These are phyloP conservation scores for Lasiosphaeris hirsuta DNA, from an alignment of 495 filamentous ascomycete genomes.

Conservation along the genomic window DNA sequence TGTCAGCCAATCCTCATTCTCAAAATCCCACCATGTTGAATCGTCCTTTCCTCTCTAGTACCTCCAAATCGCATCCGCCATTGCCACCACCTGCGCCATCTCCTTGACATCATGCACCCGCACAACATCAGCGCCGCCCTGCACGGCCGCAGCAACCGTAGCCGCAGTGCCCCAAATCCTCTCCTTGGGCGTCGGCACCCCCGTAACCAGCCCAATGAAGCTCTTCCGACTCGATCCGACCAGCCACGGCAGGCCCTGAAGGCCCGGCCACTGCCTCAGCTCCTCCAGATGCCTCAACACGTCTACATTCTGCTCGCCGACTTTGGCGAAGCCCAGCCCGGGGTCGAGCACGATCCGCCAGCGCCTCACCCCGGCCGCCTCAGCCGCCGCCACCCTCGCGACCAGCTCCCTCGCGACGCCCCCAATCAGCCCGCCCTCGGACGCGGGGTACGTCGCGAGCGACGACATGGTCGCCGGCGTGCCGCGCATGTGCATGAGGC, in stretches of 20 bases:
- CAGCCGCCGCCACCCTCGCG: conserved; percentile 67
- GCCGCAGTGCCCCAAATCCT: conserved; percentile 85
- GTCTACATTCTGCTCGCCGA: conserved; percentile 72
- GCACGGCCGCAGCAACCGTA: conserved; percentile 80
- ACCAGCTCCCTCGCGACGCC: conserved; percentile 68
- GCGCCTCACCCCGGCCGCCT: conserved; percentile 75
- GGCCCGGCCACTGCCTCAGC: conserved; percentile 58
- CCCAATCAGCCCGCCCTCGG: conserved; percentile 58
- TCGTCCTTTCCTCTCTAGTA: conserved; percentile 21
- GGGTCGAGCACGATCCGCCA: conserved; percentile 97
- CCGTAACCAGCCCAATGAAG: conserved; percentile 82
- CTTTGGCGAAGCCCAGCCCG: conserved; percentile 91
- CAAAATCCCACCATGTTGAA: background rate
- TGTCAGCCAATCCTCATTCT: too few relatives aligned
- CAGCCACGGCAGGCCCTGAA: conserved; percentile 80
- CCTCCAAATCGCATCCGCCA: conserved; percentile 89
- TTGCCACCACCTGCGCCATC: conserved; percentile 82
- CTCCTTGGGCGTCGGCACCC: conserved; percentile 55
- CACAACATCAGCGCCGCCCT: conserved; percentile 92
- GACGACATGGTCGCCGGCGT: conserved; percentile 77
- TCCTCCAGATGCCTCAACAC: conserved; percentile 64
- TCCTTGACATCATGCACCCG: conserved; percentile 90
- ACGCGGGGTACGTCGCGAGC: conserved; percentile 62
- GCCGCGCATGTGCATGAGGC: conserved; percentile 95
- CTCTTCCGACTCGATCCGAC: conserved; percentile 86